phyloP scores from a whole-genome alignment of 768 basidiomycete genomes.

The Leccinum aurantiacum region DNA sequence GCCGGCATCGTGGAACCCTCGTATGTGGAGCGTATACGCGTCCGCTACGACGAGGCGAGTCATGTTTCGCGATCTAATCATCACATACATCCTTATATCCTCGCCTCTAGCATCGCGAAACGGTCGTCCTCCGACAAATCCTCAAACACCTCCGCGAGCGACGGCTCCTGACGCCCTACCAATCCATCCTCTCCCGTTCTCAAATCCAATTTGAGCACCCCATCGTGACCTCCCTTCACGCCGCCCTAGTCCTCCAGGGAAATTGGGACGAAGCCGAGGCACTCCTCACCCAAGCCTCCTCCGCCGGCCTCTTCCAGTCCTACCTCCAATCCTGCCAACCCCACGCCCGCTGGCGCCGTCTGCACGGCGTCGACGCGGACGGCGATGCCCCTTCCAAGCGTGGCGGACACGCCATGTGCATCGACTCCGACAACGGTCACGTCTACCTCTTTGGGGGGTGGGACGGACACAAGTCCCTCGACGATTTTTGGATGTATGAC shows the following conservation, averaged over 20 bases:
- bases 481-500: conserved; percentile 78
- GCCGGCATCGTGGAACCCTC: conserved; percentile 56
- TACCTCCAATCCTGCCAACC: conserved; percentile 57
- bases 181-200: conserved; percentile 23
- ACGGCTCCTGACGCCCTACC: conserved; percentile 63
- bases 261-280: conserved; percentile 60
- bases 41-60: conserved; percentile 63
- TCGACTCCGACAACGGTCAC: conserved; percentile 58
- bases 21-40: conserved; percentile 55
- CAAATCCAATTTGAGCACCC: conserved; percentile 57
- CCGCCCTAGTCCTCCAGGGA: conserved; percentile 63
- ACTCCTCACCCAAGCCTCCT: conserved; percentile 48
- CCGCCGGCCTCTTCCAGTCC: conserved; percentile 58
- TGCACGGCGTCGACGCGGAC: conserved; percentile 60
- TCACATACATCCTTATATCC: not conserved
- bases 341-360: conserved; percentile 58
- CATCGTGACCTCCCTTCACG: conserved; percentile 62
- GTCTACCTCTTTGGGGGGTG: conserved; percentile 82
- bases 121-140: conserved; percentile 55
- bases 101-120: conserved; percentile 59
- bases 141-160: conserved; percentile 67
- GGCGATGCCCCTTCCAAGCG: conserved; percentile 64
- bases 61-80: not conserved
- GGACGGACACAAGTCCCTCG: conserved; percentile 68
- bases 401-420: conserved; percentile 82